A percentile compares a stretch with the other conserved stretches of the same genome.
Evolutionary conservation across 495 filamentous ascomycete species (phyloP).

Genomic region (Penicillium argentinense): DNA sequence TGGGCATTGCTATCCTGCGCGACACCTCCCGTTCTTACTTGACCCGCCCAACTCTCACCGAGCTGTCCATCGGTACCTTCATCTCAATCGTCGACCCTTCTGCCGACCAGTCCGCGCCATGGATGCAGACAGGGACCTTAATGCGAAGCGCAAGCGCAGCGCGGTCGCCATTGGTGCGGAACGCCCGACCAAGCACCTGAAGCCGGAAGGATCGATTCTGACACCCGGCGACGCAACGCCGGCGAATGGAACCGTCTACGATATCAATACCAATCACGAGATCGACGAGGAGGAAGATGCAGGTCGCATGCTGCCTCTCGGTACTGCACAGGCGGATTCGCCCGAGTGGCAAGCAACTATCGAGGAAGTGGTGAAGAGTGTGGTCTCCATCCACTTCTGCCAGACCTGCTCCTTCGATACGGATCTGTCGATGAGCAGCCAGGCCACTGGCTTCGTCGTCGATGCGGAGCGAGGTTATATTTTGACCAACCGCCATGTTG

Average conservation of each 20-base stretch:
- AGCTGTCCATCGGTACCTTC: too few species aligned
- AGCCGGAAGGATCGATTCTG: conserved; percentile 42
- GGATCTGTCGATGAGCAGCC: conserved; percentile 85
- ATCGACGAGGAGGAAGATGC: conserved; percentile 50
- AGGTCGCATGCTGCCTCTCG: conserved; percentile 35
- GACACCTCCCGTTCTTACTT: conserved; percentile 1
- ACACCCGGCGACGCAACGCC: conserved; percentile 47
- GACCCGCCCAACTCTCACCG: conserved; percentile 2
- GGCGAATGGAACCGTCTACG: conserved; percentile 48
- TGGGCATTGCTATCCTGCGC: not conserved
- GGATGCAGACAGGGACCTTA: conserved; percentile 52
- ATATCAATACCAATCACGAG: too few species aligned
- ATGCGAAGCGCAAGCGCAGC: conserved; percentile 63
- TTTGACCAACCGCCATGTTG: conserved; percentile 88
- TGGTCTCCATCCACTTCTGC: conserved; percentile 97
- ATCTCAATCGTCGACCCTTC: conserved; percentile 8
- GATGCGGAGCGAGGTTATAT: conserved; percentile 94
- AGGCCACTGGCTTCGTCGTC: conserved; percentile 97
- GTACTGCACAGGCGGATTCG: conserved; percentile 68
- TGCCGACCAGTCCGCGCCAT: conserved; percentile 33
- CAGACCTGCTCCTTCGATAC: conserved; percentile 99
- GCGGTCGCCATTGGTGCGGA: conserved; percentile 47
- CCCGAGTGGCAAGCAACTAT: conserved; percentile 98
- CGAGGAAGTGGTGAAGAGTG: conserved; percentile 85
- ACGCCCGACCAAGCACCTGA: conserved; percentile 58